phyloP scores from a whole-genome alignment of 768 basidiomycete genomes.

The Mycena amicta region DNA sequence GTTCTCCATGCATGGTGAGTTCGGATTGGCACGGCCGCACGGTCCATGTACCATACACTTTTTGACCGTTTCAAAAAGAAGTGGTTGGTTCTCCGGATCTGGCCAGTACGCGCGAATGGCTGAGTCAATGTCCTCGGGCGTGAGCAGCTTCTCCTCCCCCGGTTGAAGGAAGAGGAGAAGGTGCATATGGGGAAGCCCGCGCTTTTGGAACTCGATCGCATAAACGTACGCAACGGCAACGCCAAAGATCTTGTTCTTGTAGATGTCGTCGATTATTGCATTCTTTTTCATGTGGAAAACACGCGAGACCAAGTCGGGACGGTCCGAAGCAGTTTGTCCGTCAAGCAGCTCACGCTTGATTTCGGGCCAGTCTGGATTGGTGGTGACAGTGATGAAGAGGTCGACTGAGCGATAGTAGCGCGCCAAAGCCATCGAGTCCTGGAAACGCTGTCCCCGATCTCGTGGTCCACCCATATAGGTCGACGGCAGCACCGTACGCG shows the following conservation, averaged over 20 bases:
- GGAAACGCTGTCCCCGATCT: too few species aligned
- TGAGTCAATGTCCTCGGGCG: conserved; percentile 30
- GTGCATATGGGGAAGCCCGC: conserved; percentile 47
- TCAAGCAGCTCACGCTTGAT: conserved; percentile 29
- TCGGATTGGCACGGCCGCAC: conserved; percentile 38
- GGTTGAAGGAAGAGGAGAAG: conserved; percentile 37
- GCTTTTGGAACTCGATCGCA: conserved; percentile 48
- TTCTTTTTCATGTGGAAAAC: conserved; percentile 13
- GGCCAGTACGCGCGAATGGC: conserved; percentile 40
- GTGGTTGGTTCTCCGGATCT: conserved; percentile 31
- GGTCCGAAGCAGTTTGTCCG: neutral
- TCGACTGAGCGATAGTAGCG: neutral
- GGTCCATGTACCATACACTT: conserved; percentile 39
- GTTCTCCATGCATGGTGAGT: conserved; percentile 24
- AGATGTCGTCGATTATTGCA: neutral
- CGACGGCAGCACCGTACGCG: too few species aligned
- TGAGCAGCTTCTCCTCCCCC: neutral
- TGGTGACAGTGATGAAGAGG: neutral
- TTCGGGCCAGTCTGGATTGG: conserved; percentile 43
- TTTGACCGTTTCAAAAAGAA: conserved; percentile 20
- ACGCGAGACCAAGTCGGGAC: conserved; percentile 32
- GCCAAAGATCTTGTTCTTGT: neutral
- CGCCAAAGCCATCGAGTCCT: neutral
- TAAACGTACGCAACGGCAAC: conserved; percentile 27
- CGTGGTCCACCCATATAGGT: too few species aligned